Evolutionary conservation across 2,329 filamentous ascomycete genomes (phyloP).

Genomic region (Fusarium setosum): DNA sequence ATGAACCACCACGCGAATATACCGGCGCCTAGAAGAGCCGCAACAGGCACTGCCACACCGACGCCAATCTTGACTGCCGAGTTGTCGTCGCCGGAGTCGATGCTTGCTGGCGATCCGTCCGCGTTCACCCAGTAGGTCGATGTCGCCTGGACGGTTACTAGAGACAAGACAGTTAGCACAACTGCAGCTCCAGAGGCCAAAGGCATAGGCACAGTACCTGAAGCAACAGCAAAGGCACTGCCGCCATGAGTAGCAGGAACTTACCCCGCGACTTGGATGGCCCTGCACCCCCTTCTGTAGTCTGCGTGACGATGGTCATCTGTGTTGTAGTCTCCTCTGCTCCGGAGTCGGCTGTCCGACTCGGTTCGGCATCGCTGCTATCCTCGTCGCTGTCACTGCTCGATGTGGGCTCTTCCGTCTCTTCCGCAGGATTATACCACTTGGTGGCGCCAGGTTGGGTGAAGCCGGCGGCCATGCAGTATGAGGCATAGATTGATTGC

Average conservation of each 20-base stretch:
- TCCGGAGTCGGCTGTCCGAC: constrained; percentile 33
- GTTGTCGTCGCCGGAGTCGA: constrained; percentile 12
- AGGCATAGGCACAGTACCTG: constrained; percentile 40
- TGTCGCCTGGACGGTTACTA: constrained; percentile 41
- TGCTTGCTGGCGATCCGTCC: constrained; percentile 30
- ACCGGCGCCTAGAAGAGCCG: constrained; percentile 9
- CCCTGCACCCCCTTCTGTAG: constrained; percentile 35
- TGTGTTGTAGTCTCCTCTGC: constrained; percentile 34
- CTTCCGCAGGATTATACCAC: constrained; percentile 40
- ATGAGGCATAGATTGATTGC: constrained; percentile 41
- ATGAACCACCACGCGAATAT: constrained; percentile 28
- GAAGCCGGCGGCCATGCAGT: constrained; percentile 43
- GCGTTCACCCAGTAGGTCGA: constrained; percentile 37
- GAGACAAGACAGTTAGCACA: constrained; percentile 5
- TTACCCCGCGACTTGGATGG: constrained; percentile 41
- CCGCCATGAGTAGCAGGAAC: constrained; percentile 43
- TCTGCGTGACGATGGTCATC: constrained; percentile 41
- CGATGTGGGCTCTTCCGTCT: constrained; percentile 27
- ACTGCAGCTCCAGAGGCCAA: neutral
- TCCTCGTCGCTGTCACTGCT: neutral
- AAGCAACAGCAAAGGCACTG: constrained; percentile 41
- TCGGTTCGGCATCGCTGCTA: constrained; percentile 26
- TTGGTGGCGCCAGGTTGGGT: constrained; percentile 38
- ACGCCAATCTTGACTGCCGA: constrained; percentile 37
- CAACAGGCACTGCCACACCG: constrained; percentile 30